Evolutionary conservation across 2,329 filamentous ascomycete species (phyloP).

Genomic region (Alternaria gansuensis): DNA sequence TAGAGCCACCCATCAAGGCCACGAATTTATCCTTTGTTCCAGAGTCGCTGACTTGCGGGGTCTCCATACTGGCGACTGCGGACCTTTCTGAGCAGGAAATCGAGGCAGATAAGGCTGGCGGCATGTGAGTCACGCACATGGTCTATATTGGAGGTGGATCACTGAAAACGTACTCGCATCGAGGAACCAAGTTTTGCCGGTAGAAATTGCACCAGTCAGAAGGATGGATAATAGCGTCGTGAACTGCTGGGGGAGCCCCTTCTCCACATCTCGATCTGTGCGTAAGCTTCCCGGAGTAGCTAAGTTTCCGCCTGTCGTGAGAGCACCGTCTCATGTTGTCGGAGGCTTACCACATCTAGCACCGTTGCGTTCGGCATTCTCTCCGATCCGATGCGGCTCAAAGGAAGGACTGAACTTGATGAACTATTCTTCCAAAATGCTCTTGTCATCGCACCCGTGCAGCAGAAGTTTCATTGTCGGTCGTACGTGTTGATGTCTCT

Average conservation of each 20-base stretch:
- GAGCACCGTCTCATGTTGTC: background rate
- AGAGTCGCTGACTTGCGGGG: conserved; percentile 18
- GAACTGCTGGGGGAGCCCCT: conserved; percentile 13
- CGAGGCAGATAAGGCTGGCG: conserved; percentile 19
- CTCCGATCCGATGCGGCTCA: conserved; percentile 21
- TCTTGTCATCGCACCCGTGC: conserved; percentile 2
- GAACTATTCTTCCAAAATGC: background rate
- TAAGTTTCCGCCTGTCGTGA: conserved; percentile 5
- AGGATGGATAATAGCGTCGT: conserved; percentile 8
- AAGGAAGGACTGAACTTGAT: conserved; percentile 1
- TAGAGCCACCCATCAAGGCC: conserved; percentile 22
- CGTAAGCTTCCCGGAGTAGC: conserved; percentile 6
- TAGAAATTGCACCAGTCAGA: conserved; percentile 20
- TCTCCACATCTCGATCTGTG: conserved; percentile 15
- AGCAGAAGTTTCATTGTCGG: conserved; percentile 1
- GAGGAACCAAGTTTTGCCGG: conserved; percentile 13
- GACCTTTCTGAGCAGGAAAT: conserved; percentile 21
- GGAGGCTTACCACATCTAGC: background rate
- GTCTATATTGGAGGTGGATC: conserved; percentile 2
- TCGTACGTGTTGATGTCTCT: background rate
- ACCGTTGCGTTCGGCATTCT: conserved; percentile 5
- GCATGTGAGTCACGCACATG: conserved; percentile 13
- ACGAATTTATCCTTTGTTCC: conserved; percentile 18
- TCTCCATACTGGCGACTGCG: conserved; percentile 17
- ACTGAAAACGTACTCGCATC: conserved; percentile 5